Evolutionary conservation across 768 basidiomycete genomes (phyloP), one percentile per base, ranked within the genome.

Genomic region (Coprinopsis cinerea): DNA sequence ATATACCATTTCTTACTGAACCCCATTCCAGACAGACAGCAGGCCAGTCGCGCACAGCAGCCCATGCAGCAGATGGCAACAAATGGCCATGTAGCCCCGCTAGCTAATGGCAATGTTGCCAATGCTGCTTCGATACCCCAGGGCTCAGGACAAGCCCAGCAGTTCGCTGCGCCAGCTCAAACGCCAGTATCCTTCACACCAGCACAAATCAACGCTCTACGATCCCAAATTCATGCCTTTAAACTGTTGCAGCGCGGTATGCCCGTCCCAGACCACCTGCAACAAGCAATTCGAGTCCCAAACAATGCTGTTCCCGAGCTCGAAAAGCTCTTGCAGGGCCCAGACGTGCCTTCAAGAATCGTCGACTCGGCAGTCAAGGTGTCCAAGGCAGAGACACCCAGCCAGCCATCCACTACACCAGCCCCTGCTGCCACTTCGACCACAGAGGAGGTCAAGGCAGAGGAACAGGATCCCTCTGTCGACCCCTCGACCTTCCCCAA

Each of bases 201-300:
- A 0, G 84, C 87, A 52, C 91, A 91, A 59, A 82, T 91, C 41
- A 73, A 70, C 49, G 78, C 84, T 9, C 75, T 92, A n/a, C 78
- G 86, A 13, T 81, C 85, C 0, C 90, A 92, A 57, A 91, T 92
- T 14, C 77, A 83, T 43, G 89, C 90, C 2, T 92, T 84, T 70
- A 88, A 85, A 60, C 74, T 81, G 54, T 72, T 92, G 56, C 71
- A 72, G 14, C 76, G 83, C 20, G 81, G 83, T 18, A 61, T 81
- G 6, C 79, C 86, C 14, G 73, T 89, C 35, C 84, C 88, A 13
- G 81, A 88, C 11, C 62, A 75, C 53, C 58, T 92, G 24, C 86
- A 85, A 53, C 80, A 83, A 48, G 81, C 84, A 11, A 80, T 90
- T 39, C 80, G 78, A 17, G 74, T 81, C 10, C 78, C 81, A 43